A percentile compares a stretch with the other conserved stretches of the same genome.
Conservation (phyloP, 352 stramenopile genomes). For the Globisporangium camurandrum region DNA sequence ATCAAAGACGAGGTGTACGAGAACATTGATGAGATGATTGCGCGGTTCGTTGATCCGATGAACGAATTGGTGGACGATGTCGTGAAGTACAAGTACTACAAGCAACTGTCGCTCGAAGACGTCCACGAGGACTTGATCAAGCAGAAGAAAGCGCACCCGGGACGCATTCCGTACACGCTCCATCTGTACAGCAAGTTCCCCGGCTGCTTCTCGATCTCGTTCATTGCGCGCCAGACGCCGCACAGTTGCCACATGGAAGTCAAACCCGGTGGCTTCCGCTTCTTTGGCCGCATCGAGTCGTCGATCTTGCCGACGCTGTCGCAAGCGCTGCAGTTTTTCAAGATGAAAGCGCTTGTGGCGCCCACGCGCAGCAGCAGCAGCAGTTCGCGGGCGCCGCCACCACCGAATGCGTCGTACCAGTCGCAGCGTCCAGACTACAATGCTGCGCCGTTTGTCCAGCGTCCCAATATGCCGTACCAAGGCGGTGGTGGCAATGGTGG, state of each 20-base stretch:
- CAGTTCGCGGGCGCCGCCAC: constrained; percentile 18
- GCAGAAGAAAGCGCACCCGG: constrained; percentile 82
- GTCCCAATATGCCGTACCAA: constrained; percentile 21
- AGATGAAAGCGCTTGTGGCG: constrained; percentile 78
- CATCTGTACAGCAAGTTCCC: constrained; percentile 85
- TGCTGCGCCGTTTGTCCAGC: constrained; percentile 54
- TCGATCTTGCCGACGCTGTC: constrained; percentile 71
- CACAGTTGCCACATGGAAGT: constrained; percentile 86
- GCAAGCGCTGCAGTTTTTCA: constrained; percentile 85
- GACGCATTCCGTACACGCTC: constrained; percentile 75
- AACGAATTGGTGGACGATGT: constrained; percentile 85
- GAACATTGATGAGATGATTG: constrained; percentile 85
- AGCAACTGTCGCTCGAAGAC: constrained; percentile 51
- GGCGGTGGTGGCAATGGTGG: constrained; percentile 25
- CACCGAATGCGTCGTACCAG: constrained; percentile 29
- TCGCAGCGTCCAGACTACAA: constrained; percentile 42
- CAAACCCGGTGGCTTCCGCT: constrained; percentile 76
- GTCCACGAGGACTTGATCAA: constrained; percentile 85
- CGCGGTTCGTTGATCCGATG: constrained; percentile 85
- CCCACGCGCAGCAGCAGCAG: constrained; percentile 16
- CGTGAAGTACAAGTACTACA: constrained; percentile 84
- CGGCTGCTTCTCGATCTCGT: constrained; percentile 86
- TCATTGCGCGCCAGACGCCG: constrained; percentile 74
- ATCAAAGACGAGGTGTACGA: constrained; percentile 86
- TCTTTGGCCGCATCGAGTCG: constrained; percentile 85